Evolutionary conservation across 2,329 filamentous ascomycete genomes (phyloP), one percentile per base, ranked within the genome.

Genomic region (Clathrospora elynae): DNA sequence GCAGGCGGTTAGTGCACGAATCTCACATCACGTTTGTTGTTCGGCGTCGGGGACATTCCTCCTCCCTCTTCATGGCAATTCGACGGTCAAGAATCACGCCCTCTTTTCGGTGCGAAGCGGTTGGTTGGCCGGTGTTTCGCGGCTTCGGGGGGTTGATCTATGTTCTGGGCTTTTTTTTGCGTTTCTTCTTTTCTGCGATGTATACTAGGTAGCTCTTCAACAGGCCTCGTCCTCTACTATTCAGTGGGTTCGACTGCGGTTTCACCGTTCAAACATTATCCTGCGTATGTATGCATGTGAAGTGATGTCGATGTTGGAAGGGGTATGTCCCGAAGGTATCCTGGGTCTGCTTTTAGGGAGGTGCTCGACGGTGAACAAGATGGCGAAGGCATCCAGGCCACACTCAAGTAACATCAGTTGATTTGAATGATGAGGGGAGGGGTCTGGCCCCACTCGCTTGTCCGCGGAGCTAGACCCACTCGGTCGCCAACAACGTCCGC

Each of bases 21-120:
- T 64, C 56, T 58, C 55, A 55, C 54, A 57, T 50, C 59, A 61
- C 63, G 56, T 62, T 49, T 64, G 61, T 64, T 63, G 61, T 61
- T 59, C 50, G 51, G 49, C 51, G 46, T 50, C 41, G 51, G 55
- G 55, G 48, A 52, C 49, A 43, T 51, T 53, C 42, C 46, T 57
- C 51, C 46, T 50, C 42, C 33, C 35, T 26, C 11, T 29, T 38
- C 19, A n/a, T 26, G 35, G 35, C 32, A 46, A 33, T 26, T 35
- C 29, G 38, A 35, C 34, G 36, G 51, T 31, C 36, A 40, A 49
- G 40, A 39, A 46, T 52, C 20, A 55, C 50, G 52, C 51, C 50
- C 56, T 62, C 53, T 46, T 54, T 56, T 61, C 42, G 46, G 35
- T 41, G 48, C 52, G 49, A 46, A 55, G 53, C 46, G 53, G 53